phyloP scores from a whole-genome alignment of 345 rosid genomes.

The Salix viminalis region DNA sequence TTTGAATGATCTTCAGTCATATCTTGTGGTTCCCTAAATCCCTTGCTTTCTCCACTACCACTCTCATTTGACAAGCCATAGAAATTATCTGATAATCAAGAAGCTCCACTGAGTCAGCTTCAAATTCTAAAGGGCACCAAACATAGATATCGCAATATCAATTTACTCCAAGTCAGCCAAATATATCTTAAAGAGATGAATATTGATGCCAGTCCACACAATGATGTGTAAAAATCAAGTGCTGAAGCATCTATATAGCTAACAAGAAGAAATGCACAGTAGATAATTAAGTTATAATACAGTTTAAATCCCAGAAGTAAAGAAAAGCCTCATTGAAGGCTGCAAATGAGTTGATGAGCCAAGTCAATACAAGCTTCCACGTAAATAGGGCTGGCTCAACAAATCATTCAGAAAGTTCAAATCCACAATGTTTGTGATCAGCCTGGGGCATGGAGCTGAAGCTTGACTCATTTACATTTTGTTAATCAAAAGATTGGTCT shows the following conservation, averaged over 20 bases:
- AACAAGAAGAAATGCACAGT: not conserved
- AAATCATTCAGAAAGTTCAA: not conserved
- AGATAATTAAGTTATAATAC: not conserved
- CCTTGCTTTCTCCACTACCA: conserved; percentile 26
- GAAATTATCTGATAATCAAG: conserved; percentile 43
- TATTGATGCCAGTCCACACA: not conserved
- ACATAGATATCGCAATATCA: conserved; percentile 8
- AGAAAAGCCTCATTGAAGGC: not conserved
- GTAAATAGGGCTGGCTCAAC: not conserved
- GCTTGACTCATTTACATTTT: not conserved
- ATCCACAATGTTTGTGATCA: not conserved
- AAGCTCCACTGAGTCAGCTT: conserved; percentile 23
- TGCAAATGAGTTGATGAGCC: not conserved
- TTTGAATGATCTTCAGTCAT: conserved; percentile 19
- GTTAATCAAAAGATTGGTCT: not conserved
- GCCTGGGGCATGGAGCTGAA: not conserved
- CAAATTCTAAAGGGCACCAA: conserved; percentile 11
- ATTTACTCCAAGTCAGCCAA: not conserved
- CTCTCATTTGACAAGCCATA: conserved; percentile 24
- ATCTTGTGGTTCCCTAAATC: conserved; percentile 16
- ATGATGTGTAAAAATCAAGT: not conserved
- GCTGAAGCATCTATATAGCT: not conserved
- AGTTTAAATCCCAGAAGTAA: not conserved
- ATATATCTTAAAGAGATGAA: not conserved
- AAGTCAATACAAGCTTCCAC: not conserved